A percentile compares a stretch with the other conserved stretches of the same genome.
phyloP scores from a whole-genome alignment of 2,329 filamentous ascomycete species.

The Botrytis deweyae region DNA sequence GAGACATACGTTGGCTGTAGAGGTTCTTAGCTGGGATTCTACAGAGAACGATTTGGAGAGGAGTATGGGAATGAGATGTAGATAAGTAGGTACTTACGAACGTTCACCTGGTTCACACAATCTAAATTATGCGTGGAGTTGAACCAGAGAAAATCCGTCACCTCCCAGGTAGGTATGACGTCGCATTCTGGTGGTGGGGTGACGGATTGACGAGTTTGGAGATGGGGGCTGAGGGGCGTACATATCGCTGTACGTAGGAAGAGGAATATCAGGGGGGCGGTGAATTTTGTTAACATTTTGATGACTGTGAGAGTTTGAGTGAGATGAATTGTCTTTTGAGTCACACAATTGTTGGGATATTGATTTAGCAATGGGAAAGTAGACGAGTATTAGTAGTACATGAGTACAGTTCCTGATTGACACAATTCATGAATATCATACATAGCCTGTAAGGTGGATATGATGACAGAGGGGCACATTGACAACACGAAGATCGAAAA shows the following conservation, averaged over 20 bases:
- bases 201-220: background rate
- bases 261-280: background rate
- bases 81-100: background rate
- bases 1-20: background rate
- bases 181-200: conserved; percentile 8
- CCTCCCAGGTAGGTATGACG: conserved; percentile 7
- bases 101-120: background rate
- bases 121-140: conserved; percentile 10
- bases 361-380: background rate
- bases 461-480: background rate
- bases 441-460: background rate
- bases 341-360: background rate
- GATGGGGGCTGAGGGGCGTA: background rate
- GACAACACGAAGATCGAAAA: background rate
- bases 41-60: background rate
- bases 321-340: background rate
- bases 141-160: background rate
- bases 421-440: background rate
- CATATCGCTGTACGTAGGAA: background rate
- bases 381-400: background rate
- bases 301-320: background rate
- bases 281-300: background rate
- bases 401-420: background rate
- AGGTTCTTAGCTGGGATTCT: background rate
- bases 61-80: background rate